Base-by-base conservation (phyloP, 2,329 filamentous ascomycete species). In the Epichloe typhina region DNA sequence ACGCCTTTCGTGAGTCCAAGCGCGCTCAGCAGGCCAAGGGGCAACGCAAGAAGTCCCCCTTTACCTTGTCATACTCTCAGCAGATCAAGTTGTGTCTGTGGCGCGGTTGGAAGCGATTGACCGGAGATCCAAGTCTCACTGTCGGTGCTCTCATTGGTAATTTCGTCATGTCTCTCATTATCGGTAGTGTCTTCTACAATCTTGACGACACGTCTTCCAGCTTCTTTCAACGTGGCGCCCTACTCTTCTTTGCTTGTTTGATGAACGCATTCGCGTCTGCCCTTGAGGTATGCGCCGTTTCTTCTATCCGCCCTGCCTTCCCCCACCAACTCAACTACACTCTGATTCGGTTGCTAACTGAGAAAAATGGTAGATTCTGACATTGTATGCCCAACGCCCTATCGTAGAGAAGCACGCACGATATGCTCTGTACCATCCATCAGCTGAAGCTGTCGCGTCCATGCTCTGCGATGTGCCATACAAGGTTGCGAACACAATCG, bases 361-460 rank as follows among this genome's bases (percentile, higher is more conserved):
- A 38, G 19, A 21, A 12, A 6, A 17, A 42, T 42, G 7, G 0
- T 53, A 83, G 74, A 93, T 95, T 62, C 68, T 93, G 36, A 89
- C 86, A 0, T 75, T 95, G 4, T 96, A 93, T 63, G 80, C 86
- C 2, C 89, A 95, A 76, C 84, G 90, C 38, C 85, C 86, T 1
- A 95, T 95, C 59, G 88, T 96, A 53, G 88, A 95, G 63, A 95
- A 95, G 64, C 90, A 96, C 59, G 71, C 76, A 51, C 81, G 85
- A 52, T 95, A 95, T 63, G 88, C 89, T 17, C 75, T 95, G 17
- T 95, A 95, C 60, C 90, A 95, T 61, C 88, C 90, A 0, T 89
- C 85, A 9, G 85, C 88, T 15, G 89, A 96, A 73, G 87, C 88
- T n/a, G 75, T 88, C 53, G 81, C 86, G 0, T 93, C 86, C 9